These are phyloP conservation scores for Gaertneriomyces semiglobifer DNA, from an alignment of 192 early-diverging fungal species.

Conservation along the genomic window DNA sequence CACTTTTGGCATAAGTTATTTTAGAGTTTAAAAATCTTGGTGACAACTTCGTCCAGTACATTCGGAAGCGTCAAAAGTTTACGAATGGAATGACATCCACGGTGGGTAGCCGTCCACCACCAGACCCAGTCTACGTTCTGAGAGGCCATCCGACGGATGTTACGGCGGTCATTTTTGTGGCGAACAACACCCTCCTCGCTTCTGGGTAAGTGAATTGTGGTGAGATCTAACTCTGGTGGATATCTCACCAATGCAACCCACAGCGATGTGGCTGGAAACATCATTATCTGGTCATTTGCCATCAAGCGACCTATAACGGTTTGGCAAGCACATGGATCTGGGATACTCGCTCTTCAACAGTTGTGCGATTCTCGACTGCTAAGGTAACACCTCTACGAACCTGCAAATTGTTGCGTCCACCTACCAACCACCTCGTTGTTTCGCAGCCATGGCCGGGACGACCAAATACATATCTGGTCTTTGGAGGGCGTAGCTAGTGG, in stretches of 20 bases:
- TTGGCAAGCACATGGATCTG: slow-evolving; percentile 17
- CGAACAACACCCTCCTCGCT: slow-evolving; percentile 2
- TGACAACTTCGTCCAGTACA: too few relatives aligned
- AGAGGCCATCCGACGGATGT: slow-evolving; percentile 23
- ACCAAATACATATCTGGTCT: slow-evolving; percentile 20
- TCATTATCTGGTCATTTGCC: slow-evolving; percentile 20
- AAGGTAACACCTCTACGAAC: neutral
- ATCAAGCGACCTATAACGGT: slow-evolving; percentile 14
- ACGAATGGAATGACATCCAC: too few relatives aligned
- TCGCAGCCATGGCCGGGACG: slow-evolving; percentile 30
- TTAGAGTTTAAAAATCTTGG: too few relatives aligned
- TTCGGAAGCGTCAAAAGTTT: too few relatives aligned
- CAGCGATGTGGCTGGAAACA: slow-evolving; percentile 27
- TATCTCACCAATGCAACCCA: neutral
- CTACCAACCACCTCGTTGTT: neutral
- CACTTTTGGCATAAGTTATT: too few relatives aligned
- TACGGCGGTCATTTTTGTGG: slow-evolving; percentile 4
- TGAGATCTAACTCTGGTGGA: neutral
- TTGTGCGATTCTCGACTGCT: neutral
- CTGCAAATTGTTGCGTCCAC: too few relatives aligned
- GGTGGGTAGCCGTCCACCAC: neutral
- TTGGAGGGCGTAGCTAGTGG: neutral
- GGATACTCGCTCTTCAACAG: slow-evolving; percentile 14
- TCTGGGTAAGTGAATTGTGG: slow-evolving; percentile 18
- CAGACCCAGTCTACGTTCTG: slow-evolving; percentile 23